Percentiles rank a stretch among this genome's conserved stretches.
Evolutionary conservation across 78 protist species (phyloP).

Genomic region (Tieghemostelium lacteum): DNA sequence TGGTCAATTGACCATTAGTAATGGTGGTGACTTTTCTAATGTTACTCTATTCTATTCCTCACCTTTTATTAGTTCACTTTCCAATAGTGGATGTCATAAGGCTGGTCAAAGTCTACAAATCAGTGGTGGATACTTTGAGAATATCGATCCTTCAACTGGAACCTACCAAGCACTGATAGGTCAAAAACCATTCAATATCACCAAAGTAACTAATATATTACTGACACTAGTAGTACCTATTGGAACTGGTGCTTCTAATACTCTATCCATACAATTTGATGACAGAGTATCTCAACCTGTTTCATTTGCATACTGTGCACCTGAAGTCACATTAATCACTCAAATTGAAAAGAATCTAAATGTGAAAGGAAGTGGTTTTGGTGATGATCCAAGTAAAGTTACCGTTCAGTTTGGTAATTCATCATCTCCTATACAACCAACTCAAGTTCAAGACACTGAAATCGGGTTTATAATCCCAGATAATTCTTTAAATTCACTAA

Average conservation of each 20-base stretch:
- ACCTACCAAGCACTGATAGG: neutral
- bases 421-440: neutral
- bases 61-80: neutral
- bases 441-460: too few relatives aligned
- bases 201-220: neutral
- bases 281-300: neutral
- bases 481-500: neutral
- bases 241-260: neutral
- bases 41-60: too few relatives aligned
- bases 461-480: neutral
- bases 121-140: neutral
- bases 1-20: neutral
- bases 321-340: neutral
- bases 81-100: neutral
- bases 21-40: neutral
- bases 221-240: too few relatives aligned
- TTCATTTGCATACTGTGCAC: neutral
- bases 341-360: neutral
- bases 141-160: neutral
- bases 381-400: neutral
- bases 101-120: neutral
- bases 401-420: neutral
- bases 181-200: too few relatives aligned
- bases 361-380: neutral
- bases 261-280: neutral